Base-by-base conservation (phyloP, 192 early-diverging fungal genomes). In the Mortierella hygrophila region DNA sequence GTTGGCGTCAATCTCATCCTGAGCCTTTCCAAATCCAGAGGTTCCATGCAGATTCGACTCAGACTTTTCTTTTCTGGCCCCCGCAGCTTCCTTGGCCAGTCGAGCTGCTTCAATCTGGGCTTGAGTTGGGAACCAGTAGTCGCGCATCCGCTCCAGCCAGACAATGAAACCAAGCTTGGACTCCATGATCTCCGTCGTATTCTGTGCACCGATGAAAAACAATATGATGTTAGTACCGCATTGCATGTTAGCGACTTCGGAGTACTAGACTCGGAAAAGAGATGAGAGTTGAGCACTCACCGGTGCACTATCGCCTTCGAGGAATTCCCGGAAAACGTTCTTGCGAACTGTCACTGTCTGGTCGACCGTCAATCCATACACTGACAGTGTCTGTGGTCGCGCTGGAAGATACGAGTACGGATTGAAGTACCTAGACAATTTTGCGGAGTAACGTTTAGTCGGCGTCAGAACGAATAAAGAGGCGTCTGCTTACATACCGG, bases 121-220 rank as follows among this genome's bases (percentile, higher is more conserved):
- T 8, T 80, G 83, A 18, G 83, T 80, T 23, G 83, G 83, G 32
- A 85, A 85, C 78, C 78, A 85, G 54, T 85, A 85, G 46, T 85
- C 83, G 26, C 74, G 65, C n/a, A 52, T 44, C 21, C 60, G 41
- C 41, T 85, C 83, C 16, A 85, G 55, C 83, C 78, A 80, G 0
- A 85, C 23, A 15, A 85, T 80, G 8, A 85, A n/a, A 32, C 37
- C 49, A n/a, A 57, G 35, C 42, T 85, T 85, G 7, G 83, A 73
- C 32, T 85, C 83, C 29, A 55, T 77, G 16, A 77, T 75, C 21
- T 70, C 78, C 7, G 23, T 80, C 20, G 83, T 77, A n/a, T 72
- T 72, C 82, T 83, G 63, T 23, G 54, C 46, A 68, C 9, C 38
- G 37, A 40, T 26, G 15, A 35, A 68, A 5, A 68, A 5, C 6